Evolutionary conservation across 441 rosid species (phyloP), one percentile per base, ranked within the genome.

Genomic region (Daphne laureola): DNA sequence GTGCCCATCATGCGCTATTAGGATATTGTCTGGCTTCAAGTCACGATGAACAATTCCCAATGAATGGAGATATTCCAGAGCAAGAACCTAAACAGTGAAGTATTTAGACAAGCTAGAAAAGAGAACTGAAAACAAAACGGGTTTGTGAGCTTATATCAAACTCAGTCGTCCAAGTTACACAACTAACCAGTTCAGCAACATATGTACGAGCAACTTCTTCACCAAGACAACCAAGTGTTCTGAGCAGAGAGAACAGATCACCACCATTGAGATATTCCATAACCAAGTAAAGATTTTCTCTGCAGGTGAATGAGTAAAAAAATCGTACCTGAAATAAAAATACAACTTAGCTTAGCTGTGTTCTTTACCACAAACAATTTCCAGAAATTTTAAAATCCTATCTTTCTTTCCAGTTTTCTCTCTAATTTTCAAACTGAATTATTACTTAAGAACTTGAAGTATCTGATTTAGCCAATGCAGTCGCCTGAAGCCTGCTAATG

Each of bases 261-360:
- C 96, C 96, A 42, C 94, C 96, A 66, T 78, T 85, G 59, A 88
- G 90, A 70, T 88, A 88, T 71, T 88, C 96, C 96, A 88, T 88
- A 46, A 88, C 96, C 77, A 88, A 71, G 69, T 88, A 88, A 53
- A 88, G 90, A 68, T 88, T 85, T 70, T 88, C 93, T 67, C 93
- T 74, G 71, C 93, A 82, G 52, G 96, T 73, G 78, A 88, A 88
- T 42, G 96, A 88, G 75, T 85, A 88, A 60, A 78, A 88, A 63
- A 88, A 88, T 5, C 89, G 82, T 64, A 88, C 93, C 96, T 84
- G 87, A 74, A 81, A 59, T 43, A 26, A 60, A 23, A 71, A 66
- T 58, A 66, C 54, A 45, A 63, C 13, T 43, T 59, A 27, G 7
- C 13, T 43, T 59, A 21, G 25, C 25, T 21, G 25, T 21, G 25